Percentiles rank a stretch among this genome's conserved stretches.
Evolutionary conservation across 164 flowering plant species (phyloP).

Genomic region (Annona squamosa): DNA sequence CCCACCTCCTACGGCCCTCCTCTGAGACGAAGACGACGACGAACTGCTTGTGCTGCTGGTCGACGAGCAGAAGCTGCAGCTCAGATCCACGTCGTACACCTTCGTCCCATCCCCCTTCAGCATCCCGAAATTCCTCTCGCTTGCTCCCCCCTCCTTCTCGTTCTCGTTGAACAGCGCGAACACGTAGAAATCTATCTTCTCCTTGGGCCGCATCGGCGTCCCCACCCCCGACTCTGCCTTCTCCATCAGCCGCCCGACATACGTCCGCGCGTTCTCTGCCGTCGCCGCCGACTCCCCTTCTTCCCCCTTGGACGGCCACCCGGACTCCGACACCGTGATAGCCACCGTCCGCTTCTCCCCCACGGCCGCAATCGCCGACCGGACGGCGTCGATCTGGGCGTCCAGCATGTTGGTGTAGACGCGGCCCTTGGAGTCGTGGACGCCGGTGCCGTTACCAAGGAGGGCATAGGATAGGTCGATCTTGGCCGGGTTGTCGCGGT

Average conservation of each 20-base stretch:
- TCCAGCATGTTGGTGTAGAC: constrained; percentile 56
- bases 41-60: constrained; percentile 13
- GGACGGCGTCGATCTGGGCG: constrained; percentile 59
- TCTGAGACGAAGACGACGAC: constrained; percentile 24
- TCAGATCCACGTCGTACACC: constrained; percentile 54
- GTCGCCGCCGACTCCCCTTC: constrained; percentile 39
- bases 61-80: constrained; percentile 47
- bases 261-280: constrained; percentile 44
- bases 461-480: constrained; percentile 42
- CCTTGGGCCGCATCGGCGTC: constrained; percentile 54
- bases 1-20: constrained; percentile 32
- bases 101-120: constrained; percentile 51
- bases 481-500: constrained; percentile 36
- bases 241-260: constrained; percentile 42
- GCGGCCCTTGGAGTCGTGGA: constrained; percentile 41
- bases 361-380: constrained; percentile 42
- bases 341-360: constrained; percentile 35
- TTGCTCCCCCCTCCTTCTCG: constrained; percentile 37
- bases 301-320: constrained; percentile 73
- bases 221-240: constrained; percentile 38
- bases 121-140: constrained; percentile 64
- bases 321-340: constrained; percentile 51
- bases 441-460: constrained; percentile 33
- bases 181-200: constrained; percentile 36
- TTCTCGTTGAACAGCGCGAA: constrained; percentile 73